phyloP scores from a whole-genome alignment of 192 early-diverging fungal genomes.

The Irineochytrium annulatum region DNA sequence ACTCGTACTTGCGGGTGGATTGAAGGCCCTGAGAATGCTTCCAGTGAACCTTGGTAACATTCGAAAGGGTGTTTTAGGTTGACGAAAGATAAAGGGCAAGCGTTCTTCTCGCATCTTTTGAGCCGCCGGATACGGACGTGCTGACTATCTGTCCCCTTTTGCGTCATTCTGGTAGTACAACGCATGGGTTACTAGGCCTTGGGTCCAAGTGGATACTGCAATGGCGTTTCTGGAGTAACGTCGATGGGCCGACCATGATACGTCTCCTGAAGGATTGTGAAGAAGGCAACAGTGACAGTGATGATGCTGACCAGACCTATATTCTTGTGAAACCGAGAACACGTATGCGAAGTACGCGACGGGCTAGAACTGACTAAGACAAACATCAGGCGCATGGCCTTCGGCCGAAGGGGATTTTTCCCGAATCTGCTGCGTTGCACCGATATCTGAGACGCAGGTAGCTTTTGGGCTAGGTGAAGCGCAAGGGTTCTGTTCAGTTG shows the following conservation, averaged over 20 bases:
- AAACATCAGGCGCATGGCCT: constrained; percentile 19
- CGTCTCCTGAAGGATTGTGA: neutral
- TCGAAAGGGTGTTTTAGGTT: no score
- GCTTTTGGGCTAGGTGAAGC: constrained; percentile 65
- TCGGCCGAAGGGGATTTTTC: constrained; percentile 16
- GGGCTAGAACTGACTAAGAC: constrained; percentile 2
- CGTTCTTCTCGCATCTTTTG: no score
- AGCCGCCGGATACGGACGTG: no score
- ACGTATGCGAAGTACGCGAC: neutral
- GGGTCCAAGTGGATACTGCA: no score
- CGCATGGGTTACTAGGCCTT: no score
- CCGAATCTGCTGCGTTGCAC: constrained; percentile 43
- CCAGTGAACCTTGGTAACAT: no score
- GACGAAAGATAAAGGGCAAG: no score
- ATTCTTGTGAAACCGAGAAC: neutral
- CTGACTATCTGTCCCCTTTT: no score
- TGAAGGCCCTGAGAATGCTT: no score
- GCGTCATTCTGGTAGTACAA: no score
- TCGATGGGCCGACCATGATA: no score
- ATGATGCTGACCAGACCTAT: neutral
- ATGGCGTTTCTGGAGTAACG: no score
- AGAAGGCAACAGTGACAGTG: neutral
- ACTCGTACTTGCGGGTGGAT: constrained; percentile 25
- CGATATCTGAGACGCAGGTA: constrained; percentile 51
- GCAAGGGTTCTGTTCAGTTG: constrained; percentile 1